phyloP scores from a whole-genome alignment of 73 alveolate species.

The Tetrahymena malaccensis region DNA sequence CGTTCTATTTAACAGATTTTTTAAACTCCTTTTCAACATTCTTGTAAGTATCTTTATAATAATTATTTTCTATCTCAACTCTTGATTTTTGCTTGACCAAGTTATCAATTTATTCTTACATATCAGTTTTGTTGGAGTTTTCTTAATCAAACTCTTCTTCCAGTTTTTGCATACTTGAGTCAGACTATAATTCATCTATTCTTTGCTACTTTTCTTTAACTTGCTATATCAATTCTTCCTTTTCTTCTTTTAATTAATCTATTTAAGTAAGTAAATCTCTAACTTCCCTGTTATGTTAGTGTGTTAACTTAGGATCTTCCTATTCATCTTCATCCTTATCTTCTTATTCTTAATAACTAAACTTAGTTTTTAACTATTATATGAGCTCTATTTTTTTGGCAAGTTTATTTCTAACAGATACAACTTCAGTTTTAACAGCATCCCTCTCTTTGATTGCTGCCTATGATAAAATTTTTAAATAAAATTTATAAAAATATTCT shows the following conservation, averaged over 20 bases:
- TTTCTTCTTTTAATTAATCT: not conserved
- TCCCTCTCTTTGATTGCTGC: not conserved
- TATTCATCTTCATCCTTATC: not conserved
- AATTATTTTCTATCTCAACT: not conserved
- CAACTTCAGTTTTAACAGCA: not conserved
- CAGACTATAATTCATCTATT: not conserved
- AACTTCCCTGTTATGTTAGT: not conserved
- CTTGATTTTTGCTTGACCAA: not conserved
- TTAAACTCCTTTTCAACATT: not conserved
- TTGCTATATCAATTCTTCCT: not conserved
- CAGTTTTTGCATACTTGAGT: not conserved
- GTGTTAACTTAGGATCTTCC: not conserved
- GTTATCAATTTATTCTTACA: not conserved
- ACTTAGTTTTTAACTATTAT: not conserved
- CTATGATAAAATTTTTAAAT: not conserved
- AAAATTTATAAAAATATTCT: not conserved
- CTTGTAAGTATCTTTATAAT: not conserved
- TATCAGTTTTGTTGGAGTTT: not conserved
- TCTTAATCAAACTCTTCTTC: not conserved
- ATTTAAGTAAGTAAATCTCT: not conserved
- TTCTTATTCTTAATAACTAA: not conserved
- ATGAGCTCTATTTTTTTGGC: not conserved
- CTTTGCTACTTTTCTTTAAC: not conserved
- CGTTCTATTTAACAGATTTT: not conserved
- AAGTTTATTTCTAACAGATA: not conserved